A percentile compares a stretch with the other conserved stretches of the same genome.
Evolutionary conservation across 139 green algal species (phyloP).

Genomic region (Coccomyxa sp.): DNA sequence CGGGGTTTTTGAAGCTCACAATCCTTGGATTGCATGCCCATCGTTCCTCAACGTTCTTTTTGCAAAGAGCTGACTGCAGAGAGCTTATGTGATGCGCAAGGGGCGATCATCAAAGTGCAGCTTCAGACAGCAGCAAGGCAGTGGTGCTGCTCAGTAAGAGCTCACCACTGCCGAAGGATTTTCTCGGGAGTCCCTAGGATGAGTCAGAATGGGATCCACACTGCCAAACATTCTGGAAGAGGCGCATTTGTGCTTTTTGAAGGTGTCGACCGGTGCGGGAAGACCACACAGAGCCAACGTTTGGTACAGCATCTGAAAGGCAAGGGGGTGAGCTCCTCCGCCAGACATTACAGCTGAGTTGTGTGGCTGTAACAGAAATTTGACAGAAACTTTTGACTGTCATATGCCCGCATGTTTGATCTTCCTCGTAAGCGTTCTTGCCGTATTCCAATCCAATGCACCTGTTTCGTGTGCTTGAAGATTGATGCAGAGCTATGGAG

Average conservation of each 20-base stretch:
- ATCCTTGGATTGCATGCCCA: no score
- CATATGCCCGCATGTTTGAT: no score
- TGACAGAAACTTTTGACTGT: not conserved
- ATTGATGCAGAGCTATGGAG: conserved; percentile 70
- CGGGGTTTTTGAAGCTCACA: no score
- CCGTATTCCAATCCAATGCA: not conserved
- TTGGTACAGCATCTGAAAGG: conserved; percentile 69
- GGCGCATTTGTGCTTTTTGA: conserved; percentile 95
- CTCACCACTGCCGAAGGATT: not conserved
- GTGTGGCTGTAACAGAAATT: not conserved
- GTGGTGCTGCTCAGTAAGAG: not conserved
- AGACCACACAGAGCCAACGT: conserved; percentile 84
- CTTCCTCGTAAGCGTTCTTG: not conserved
- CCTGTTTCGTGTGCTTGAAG: conserved; percentile 27
- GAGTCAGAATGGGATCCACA: not conserved
- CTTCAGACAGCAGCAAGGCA: not conserved
- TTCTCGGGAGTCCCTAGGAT: not conserved
- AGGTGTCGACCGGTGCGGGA: conserved; percentile 89
- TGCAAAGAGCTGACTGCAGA: no score
- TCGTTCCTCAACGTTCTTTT: no score
- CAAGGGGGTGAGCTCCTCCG: conserved; percentile 29
- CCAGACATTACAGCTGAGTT: no score
- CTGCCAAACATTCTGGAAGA: conserved; percentile 18
- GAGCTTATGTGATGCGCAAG: no score
- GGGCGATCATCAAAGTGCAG: not conserved